Percentiles rank a stretch among this genome's conserved stretches.
phyloP scores from a whole-genome alignment of 176 grass and related monocot genomes.

The Raddia guianensis region DNA sequence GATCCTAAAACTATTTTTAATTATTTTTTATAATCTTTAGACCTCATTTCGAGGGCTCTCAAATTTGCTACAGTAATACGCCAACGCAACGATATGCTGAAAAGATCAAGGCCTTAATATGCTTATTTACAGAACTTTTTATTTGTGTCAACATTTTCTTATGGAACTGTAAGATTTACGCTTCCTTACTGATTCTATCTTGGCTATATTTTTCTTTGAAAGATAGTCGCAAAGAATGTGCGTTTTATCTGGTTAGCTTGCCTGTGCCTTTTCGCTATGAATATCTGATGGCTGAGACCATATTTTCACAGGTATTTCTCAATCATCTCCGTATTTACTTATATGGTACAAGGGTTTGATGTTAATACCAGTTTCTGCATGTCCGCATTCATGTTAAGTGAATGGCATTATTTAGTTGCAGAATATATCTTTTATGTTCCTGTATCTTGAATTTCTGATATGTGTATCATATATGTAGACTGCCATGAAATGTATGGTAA shows the following conservation, averaged over 20 bases:
- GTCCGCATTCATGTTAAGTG: slow-evolving; percentile 2
- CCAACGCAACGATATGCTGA: no score
- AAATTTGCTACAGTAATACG: no score
- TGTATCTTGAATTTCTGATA: background rate
- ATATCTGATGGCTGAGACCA: slow-evolving; percentile 99
- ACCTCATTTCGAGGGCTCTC: no score
- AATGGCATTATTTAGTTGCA: slow-evolving; percentile 11
- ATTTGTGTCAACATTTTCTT: slow-evolving; percentile 19
- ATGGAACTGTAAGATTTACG: slow-evolving; percentile 13
- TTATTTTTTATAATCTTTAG: no score
- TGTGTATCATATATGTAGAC: slow-evolving; percentile 15
- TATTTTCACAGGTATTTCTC: slow-evolving; percentile 93
- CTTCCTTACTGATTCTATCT: slow-evolving; percentile 46
- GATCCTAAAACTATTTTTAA: no score
- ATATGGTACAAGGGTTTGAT: background rate
- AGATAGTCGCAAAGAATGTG: slow-evolving; percentile 99
- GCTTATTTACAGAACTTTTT: background rate
- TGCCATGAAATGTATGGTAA: background rate
- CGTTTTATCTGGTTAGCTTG: slow-evolving; percentile 88
- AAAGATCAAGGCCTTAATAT: background rate
- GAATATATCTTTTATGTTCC: slow-evolving; percentile 11
- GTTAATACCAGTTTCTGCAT: slow-evolving; percentile 8
- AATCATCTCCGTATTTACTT: slow-evolving; percentile 24
- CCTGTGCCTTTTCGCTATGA: slow-evolving; percentile 95
- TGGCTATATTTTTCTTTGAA: slow-evolving; percentile 70